Evolutionary conservation across 495 filamentous ascomycete genomes (phyloP).

Genomic region (Lophium mytilinum): DNA sequence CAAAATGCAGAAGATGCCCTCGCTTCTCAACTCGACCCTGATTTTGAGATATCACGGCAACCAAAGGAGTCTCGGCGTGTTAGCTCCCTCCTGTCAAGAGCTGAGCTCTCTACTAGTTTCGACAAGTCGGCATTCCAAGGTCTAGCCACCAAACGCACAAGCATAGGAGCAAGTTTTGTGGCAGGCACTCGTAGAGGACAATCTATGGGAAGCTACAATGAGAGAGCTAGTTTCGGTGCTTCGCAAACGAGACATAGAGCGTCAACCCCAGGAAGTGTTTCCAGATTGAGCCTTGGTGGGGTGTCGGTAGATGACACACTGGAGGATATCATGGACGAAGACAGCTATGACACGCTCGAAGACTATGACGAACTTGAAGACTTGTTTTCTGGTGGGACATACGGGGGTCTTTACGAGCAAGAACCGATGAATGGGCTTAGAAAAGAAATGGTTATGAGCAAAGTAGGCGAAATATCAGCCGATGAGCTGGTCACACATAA

Average conservation of each 20-base stretch:
- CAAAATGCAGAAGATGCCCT: slow-evolving; percentile 48
- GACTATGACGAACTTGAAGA: slow-evolving; percentile 26
- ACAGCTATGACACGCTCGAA: slow-evolving; percentile 24
- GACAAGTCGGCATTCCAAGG: slow-evolving; percentile 69
- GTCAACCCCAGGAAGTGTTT: slow-evolving; percentile 31
- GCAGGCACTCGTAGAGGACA: slow-evolving; percentile 45
- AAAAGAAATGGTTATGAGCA: slow-evolving; percentile 25
- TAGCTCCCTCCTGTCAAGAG: slow-evolving; percentile 85
- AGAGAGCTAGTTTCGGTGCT: slow-evolving; percentile 34
- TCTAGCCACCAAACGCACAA: slow-evolving; percentile 44
- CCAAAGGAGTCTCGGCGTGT: slow-evolving; percentile 76
- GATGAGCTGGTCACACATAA: slow-evolving; percentile 5
- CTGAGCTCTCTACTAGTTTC: slow-evolving; percentile 72
- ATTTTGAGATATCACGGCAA: slow-evolving; percentile 58
- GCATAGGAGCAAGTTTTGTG: slow-evolving; percentile 41
- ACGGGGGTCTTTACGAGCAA: slow-evolving; percentile 8
- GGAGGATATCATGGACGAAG: slow-evolving; percentile 26
- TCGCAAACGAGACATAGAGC: slow-evolving; percentile 22
- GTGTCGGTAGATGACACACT: slow-evolving; percentile 21
- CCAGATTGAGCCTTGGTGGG: slow-evolving; percentile 24
- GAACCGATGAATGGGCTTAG: slow-evolving; percentile 20
- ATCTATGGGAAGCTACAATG: slow-evolving; percentile 64
- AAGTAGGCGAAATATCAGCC: slow-evolving; percentile 15
- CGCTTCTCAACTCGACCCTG: slow-evolving; percentile 67
- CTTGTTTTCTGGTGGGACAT: slow-evolving; percentile 10